A percentile compares a stretch with the other conserved stretches of the same genome.
Conservation (phyloP, 805 yeast species). For the Candida rishiriensis region DNA sequence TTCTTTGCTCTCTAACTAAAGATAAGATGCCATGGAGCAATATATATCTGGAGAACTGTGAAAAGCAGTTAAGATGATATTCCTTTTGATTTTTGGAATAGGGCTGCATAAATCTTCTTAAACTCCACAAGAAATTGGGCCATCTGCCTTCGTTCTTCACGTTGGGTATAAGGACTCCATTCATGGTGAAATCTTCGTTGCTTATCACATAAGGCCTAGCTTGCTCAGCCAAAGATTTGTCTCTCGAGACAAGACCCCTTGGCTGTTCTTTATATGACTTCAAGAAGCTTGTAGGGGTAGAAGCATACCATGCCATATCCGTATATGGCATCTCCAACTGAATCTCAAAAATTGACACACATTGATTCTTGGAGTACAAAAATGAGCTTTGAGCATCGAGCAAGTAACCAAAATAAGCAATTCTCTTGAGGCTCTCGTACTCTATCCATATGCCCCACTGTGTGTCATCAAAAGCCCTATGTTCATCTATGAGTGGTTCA, state of each 20-base stretch:
- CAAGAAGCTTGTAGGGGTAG: conserved; percentile 18
- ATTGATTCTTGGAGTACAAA: conserved; percentile 29
- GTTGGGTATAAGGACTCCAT: conserved; percentile 17
- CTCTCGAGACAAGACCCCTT: conserved; percentile 13
- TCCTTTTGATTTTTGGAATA: conserved; percentile 28
- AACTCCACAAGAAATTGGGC: conserved; percentile 35
- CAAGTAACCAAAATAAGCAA: conserved; percentile 38
- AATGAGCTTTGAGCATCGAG: conserved; percentile 38
- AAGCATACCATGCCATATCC: conserved; percentile 41
- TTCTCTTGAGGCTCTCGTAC: conserved; percentile 41
- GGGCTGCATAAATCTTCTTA: conserved; percentile 31
- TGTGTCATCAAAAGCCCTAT: not conserved
- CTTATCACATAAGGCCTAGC: conserved; percentile 3
- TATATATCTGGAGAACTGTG: conserved; percentile 34
- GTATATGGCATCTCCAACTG: conserved; percentile 41
- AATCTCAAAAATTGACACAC: conserved; percentile 39
- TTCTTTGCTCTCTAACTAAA: conserved; percentile 31
- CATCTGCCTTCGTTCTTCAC: conserved; percentile 29
- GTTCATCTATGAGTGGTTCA: conserved; percentile 9
- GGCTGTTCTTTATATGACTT: conserved; percentile 27
- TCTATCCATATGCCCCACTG: conserved; percentile 44
- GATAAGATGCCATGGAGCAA: conserved; percentile 34
- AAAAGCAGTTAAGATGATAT: conserved; percentile 31
- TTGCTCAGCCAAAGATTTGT: conserved; percentile 1
- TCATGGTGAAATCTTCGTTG: conserved; percentile 6